Evolutionary conservation across 2,329 filamentous ascomycete genomes (phyloP).

Genomic region (Apiospora arundinis): DNA sequence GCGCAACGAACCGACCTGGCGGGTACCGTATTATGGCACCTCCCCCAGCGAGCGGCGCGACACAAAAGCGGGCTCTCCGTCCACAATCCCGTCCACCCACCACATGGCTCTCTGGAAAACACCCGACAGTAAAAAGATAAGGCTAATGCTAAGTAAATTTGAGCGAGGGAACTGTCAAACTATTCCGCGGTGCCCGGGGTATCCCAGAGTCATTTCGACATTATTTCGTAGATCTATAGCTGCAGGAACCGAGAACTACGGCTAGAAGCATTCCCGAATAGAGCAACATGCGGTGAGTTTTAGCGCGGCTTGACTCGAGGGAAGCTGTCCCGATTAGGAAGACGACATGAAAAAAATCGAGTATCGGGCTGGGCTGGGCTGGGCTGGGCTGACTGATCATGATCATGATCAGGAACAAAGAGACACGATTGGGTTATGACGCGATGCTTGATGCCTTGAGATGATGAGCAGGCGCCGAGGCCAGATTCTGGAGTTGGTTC

Average conservation of each 20-base stretch:
- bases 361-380: not conserved
- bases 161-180: not conserved
- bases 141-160: not conserved
- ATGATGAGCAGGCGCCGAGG: not conserved
- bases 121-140: not conserved
- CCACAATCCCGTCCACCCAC: not conserved
- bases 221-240: not conserved
- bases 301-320: not conserved
- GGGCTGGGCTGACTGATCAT: not conserved
- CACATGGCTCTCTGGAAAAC: too few relatives aligned
- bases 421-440: constrained; percentile 2
- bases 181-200: not conserved
- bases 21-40: too few relatives aligned
- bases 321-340: not conserved
- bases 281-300: not conserved
- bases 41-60: too few relatives aligned
- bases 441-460: constrained; percentile 12
- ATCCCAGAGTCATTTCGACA: not conserved
- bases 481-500: not conserved
- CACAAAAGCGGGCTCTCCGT: not conserved
- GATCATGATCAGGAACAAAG: too few relatives aligned
- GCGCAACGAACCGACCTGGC: too few relatives aligned
- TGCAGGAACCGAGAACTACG: constrained; percentile 4
- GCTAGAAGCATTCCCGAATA: not conserved
- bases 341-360: not conserved